Conservation (phyloP, 306 rosid species). For the Pyrus communis region DNA sequence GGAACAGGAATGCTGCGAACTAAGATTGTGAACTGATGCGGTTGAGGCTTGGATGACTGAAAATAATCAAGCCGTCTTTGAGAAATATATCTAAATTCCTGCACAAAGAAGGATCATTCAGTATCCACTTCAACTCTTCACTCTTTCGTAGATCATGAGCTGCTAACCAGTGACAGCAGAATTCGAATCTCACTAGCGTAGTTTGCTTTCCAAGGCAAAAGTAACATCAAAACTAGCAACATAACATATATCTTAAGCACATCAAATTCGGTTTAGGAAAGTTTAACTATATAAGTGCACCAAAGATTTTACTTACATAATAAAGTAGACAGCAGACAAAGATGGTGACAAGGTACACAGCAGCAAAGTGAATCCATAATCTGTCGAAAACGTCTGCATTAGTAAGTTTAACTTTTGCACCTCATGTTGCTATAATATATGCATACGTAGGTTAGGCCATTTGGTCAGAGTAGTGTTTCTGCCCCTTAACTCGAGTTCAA, state of each 20-base stretch:
- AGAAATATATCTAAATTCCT: conserved; percentile 76
- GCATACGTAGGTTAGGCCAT: background rate
- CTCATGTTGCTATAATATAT: background rate
- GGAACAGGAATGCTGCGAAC: conserved; percentile 67
- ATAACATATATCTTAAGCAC: background rate
- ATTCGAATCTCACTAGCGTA: background rate
- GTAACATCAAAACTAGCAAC: background rate
- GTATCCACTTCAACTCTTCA: conserved; percentile 19
- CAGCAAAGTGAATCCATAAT: conserved; percentile 86
- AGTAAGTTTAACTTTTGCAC: conserved; percentile 21
- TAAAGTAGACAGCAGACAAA: conserved; percentile 68
- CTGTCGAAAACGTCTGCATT: conserved; percentile 32
- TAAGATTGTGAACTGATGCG: conserved; percentile 83
- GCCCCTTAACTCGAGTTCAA: background rate
- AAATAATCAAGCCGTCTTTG: conserved; percentile 67
- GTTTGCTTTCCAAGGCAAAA: background rate
- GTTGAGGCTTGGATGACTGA: conserved; percentile 72
- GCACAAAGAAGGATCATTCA: conserved; percentile 30
- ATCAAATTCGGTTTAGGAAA: background rate
- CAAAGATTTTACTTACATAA: conserved; percentile 46
- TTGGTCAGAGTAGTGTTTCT: background rate
- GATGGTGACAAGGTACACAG: conserved; percentile 73
- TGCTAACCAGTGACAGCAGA: background rate
- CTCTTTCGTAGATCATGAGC: background rate
- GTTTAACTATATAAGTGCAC: conserved; percentile 1